Conservation (phyloP, 2,329 filamentous ascomycete genomes). For the Periglandula ipomoeae region DNA sequence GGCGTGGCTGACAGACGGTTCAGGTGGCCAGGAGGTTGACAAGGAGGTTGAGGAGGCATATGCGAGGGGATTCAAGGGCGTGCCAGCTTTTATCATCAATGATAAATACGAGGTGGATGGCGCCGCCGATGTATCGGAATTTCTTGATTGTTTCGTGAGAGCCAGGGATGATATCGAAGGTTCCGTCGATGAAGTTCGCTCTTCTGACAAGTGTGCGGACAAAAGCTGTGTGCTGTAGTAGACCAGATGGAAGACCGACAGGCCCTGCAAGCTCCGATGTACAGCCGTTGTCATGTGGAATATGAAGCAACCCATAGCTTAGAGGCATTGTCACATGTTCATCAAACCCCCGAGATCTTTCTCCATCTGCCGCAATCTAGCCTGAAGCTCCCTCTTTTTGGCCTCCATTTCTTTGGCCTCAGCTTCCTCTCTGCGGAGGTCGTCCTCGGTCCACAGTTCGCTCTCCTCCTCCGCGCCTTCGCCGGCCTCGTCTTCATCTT, state of each 20-base stretch:
- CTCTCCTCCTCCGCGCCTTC: conserved; percentile 41
- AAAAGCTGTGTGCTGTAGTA: too few species aligned
- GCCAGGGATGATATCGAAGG: conserved; percentile 23
- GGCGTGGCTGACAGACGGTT: conserved; percentile 42
- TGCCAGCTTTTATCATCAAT: conserved; percentile 70
- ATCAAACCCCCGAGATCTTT: conserved; percentile 46
- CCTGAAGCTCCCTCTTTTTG: conserved; percentile 48
- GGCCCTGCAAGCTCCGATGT: too few species aligned
- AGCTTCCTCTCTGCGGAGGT: conserved; percentile 60
- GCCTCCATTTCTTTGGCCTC: conserved; percentile 48
- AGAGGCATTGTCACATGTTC: conserved; percentile 33
- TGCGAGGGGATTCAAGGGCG: conserved; percentile 48
- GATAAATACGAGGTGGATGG: conserved; percentile 58
- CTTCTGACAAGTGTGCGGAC: neutral
- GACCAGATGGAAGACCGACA: too few species aligned
- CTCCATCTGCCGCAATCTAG: conserved; percentile 42
- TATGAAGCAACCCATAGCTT: neutral
- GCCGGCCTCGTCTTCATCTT: conserved; percentile 45
- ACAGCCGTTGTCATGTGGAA: too few species aligned
- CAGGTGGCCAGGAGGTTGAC: conserved; percentile 50
- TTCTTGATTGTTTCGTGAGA: conserved; percentile 55
- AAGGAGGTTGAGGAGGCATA: conserved; percentile 43
- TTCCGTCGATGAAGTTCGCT: neutral
- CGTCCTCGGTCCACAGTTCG: conserved; percentile 54
- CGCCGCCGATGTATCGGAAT: conserved; percentile 60